Evolutionary conservation across 495 filamentous ascomycete species (phyloP), one percentile per base, ranked within the genome.

Genomic region (Talaromyces adpressus): DNA sequence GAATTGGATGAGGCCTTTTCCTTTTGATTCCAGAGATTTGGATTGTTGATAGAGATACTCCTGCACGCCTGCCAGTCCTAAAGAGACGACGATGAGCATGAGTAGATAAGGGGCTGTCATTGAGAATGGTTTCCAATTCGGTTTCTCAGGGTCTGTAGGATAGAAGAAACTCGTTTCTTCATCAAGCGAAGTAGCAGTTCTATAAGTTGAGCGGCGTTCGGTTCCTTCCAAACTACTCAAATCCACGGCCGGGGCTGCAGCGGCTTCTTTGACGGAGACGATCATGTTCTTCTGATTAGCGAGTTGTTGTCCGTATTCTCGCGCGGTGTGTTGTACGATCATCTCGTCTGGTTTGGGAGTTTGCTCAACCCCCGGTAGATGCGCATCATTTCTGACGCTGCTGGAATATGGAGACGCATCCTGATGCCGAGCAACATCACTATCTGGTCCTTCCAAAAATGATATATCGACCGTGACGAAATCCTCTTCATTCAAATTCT

Each of bases 41-140:
- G 87, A 87, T n/a, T 72, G 71, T 47, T 85, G 86, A 58, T 81
- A 89, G 0, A 91, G 70, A 57, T 80, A 75, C 70, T 91, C 89
- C 69, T 86, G 82, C 11, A 75, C 64, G 11, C 71, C 82, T 18
- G 80, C 84, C 23, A 90, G 73, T 0, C 64, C 72, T 20, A 87
- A 66, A 1, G 89, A 87, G 14, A 88, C 57, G 20, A 86, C 18
- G 29, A 87, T 77, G 12, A 91, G 77, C 56, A 78, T 69, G 1
- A 75, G 62, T 7, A 87, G 75, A 69, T 89, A 91, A 12, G 82
- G 83, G 76, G 81, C 84, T 22, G 81, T 78, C 87, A 91, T 90
- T 0, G 83, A 85, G 61, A 89, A 81, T 0, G 89, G 89, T 64
- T 85, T 87, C 89, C 89, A 91, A 68, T 90, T 81, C 3, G 87